Percentiles rank a stretch among this genome's conserved stretches.
These are phyloP conservation scores for Aspergillus sp. DNA, from an alignment of 2,329 filamentous ascomycete genomes.

Conservation along the genomic window DNA sequence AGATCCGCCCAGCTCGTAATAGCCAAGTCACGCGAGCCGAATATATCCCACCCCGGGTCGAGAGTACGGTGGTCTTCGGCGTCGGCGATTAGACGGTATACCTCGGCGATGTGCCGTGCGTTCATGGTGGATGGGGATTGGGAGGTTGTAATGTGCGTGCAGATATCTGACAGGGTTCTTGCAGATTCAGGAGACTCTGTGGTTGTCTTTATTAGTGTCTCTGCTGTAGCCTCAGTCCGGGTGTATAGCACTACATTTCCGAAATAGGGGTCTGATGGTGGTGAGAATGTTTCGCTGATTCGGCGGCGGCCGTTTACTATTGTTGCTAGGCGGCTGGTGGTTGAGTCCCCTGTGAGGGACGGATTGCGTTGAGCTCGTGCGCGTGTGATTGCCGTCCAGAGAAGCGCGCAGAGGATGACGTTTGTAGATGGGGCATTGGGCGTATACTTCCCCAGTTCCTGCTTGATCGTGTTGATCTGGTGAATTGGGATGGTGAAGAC, in stretches of 20 bases:
- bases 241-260: conserved; percentile 9
- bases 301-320: conserved; percentile 8
- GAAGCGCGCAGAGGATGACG: conserved; percentile 10
- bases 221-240: background rate
- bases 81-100: background rate
- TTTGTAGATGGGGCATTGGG: conserved; percentile 3
- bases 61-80: background rate
- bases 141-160: background rate
- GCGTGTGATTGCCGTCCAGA: conserved; percentile 16
- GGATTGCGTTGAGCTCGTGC: background rate
- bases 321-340: background rate
- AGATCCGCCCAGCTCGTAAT: conserved; percentile 17
- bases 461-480: background rate
- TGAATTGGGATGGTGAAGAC: background rate
- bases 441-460: background rate
- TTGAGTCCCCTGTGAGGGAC: background rate
- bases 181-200: background rate
- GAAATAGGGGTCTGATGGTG: background rate
- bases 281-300: background rate
- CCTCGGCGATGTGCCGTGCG: conserved; percentile 6
- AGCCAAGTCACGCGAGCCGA: conserved; percentile 13
- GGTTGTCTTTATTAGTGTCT: background rate
- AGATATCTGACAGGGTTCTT: background rate
- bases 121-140: background rate
- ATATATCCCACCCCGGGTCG: conserved; percentile 15